These are phyloP conservation scores for Polyporus tsugae DNA, from an alignment of 1,284 basidiomycete genomes.

Conservation along the genomic window DNA sequence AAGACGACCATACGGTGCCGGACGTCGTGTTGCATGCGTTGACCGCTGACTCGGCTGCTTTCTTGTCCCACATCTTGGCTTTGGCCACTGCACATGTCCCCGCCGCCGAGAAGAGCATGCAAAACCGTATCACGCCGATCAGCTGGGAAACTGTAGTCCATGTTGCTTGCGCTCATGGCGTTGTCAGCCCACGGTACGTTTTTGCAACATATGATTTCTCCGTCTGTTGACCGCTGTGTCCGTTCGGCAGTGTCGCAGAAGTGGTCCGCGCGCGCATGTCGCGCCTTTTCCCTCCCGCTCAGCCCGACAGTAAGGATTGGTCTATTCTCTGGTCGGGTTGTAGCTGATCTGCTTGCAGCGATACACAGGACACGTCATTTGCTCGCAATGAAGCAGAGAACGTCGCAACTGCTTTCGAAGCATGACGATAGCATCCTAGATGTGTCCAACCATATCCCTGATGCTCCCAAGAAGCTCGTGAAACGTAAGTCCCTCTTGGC, in stretches of 20 bases:
- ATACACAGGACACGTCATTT: slow-evolving; percentile 24
- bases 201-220: background rate
- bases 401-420: slow-evolving; percentile 20
- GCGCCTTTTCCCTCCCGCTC: slow-evolving; percentile 27
- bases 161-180: slow-evolving; percentile 48
- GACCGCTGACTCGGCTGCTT: slow-evolving; percentile 47
- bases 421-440: slow-evolving; percentile 22
- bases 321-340: background rate
- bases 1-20: slow-evolving; percentile 43
- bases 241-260: background rate
- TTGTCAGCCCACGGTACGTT: slow-evolving; percentile 52
- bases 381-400: slow-evolving; percentile 6
- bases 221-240: background rate
- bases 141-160: slow-evolving; percentile 59
- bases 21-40: slow-evolving; percentile 33
- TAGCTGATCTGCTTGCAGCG: slow-evolving; percentile 16
- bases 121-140: slow-evolving; percentile 59
- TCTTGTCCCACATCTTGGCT: slow-evolving; percentile 55
- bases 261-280: slow-evolving; percentile 40
- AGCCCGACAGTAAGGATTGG: slow-evolving; percentile 28
- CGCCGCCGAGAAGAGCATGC: slow-evolving; percentile 54
- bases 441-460: background rate
- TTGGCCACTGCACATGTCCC: slow-evolving; percentile 56
- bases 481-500: slow-evolving; percentile 25
- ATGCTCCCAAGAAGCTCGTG: background rate